Conservation (phyloP, 169 alveolate species). For the Plasmodium vinckei region DNA sequence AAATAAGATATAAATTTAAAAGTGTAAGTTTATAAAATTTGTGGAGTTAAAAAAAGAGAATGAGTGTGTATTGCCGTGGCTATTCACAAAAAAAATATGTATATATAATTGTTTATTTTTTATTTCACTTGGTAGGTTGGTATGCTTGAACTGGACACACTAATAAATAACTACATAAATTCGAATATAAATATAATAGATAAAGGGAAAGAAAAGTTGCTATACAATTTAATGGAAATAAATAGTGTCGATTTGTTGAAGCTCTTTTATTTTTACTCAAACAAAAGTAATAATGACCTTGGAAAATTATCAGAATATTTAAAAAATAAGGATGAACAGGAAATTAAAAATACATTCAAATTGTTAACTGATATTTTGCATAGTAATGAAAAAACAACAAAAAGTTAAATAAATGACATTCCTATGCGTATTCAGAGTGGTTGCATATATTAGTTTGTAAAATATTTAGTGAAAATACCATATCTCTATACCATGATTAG, state of each 20-base stretch:
- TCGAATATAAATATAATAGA: slow-evolving; percentile 36
- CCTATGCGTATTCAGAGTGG: too few relatives aligned
- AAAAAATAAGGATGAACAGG: slow-evolving; percentile 34
- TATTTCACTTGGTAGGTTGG: slow-evolving; percentile 30
- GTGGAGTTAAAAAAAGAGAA: slow-evolving; percentile 9
- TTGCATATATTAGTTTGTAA: too few relatives aligned
- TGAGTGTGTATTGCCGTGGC: background rate
- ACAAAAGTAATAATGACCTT: slow-evolving; percentile 19
- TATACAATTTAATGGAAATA: slow-evolving; percentile 43
- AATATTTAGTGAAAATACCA: too few relatives aligned
- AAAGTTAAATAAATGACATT: too few relatives aligned
- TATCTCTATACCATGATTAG: too few relatives aligned
- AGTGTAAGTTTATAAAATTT: slow-evolving; percentile 52
- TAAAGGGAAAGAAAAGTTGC: slow-evolving; percentile 21
- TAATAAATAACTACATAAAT: slow-evolving; percentile 55
- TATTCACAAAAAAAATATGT: background rate
- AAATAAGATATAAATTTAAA: slow-evolving; percentile 56
- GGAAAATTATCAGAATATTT: slow-evolving; percentile 21
- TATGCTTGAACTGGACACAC: slow-evolving; percentile 62
- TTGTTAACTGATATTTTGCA: slow-evolving; percentile 38
- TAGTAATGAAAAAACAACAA: slow-evolving; percentile 12
- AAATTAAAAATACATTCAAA: slow-evolving; percentile 41
- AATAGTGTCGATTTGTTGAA: slow-evolving; percentile 49
- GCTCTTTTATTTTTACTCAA: slow-evolving; percentile 56
- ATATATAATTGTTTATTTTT: slow-evolving; percentile 6